phyloP scores from a whole-genome alignment of 169 alveolate genomes.

The Plasmodium inui region DNA sequence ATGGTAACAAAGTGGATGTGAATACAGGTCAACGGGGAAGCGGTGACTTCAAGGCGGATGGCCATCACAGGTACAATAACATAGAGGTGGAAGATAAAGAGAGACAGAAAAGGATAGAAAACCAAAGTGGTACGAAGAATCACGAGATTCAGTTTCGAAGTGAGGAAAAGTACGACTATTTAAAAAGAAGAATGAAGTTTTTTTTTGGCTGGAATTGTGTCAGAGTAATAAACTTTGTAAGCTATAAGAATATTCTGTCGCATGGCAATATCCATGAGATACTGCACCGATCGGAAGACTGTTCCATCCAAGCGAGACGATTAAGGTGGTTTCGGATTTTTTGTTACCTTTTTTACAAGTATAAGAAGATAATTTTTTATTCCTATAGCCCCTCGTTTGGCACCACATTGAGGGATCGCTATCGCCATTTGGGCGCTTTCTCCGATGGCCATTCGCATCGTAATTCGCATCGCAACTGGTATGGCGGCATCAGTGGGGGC shows the following conservation, averaged over 20 bases:
- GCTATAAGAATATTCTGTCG: slow-evolving; percentile 29
- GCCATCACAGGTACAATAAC: neutral
- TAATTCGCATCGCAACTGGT: neutral
- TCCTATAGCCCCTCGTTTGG: slow-evolving; percentile 21
- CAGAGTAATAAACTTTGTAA: slow-evolving; percentile 50
- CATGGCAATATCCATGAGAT: neutral
- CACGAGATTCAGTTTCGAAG: neutral
- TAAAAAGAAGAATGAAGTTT: slow-evolving; percentile 1
- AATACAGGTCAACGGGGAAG: neutral
- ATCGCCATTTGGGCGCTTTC: neutral
- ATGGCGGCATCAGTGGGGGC: neutral
- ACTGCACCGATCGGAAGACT: neutral
- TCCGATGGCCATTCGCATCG: neutral
- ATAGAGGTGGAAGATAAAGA: neutral
- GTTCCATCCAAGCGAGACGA: slow-evolving; percentile 21
- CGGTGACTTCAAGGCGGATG: neutral
- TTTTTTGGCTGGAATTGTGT: slow-evolving; percentile 34
- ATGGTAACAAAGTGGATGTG: neutral
- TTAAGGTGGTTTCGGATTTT: slow-evolving; percentile 50
- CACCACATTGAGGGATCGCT: slow-evolving; percentile 8
- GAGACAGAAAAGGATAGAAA: neutral
- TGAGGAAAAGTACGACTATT: slow-evolving; percentile 38
- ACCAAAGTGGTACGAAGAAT: neutral
- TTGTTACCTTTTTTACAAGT: slow-evolving; percentile 37
- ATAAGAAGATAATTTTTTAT: slow-evolving; percentile 48